phyloP scores from a whole-genome alignment of 768 basidiomycete genomes.

The Asterophora parasitica region DNA sequence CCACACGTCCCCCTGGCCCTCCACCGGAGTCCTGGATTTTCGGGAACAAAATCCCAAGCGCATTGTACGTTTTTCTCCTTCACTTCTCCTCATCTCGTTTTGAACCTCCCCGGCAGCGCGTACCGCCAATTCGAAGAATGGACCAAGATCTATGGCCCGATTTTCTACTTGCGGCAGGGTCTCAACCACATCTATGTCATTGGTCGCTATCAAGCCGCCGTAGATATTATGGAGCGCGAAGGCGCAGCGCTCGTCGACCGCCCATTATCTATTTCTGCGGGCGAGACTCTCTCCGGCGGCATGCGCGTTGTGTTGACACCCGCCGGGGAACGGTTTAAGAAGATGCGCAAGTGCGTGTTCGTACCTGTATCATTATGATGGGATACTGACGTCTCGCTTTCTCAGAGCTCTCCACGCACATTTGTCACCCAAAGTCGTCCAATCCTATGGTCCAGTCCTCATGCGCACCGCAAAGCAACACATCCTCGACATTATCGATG shows the following conservation, averaged over 20 bases:
- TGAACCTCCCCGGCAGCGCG: conserved; percentile 24
- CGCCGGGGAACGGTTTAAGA: conserved; percentile 56
- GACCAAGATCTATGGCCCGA: conserved; percentile 56
- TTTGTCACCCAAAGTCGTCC: conserved; percentile 48
- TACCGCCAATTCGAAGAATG: conserved; percentile 54
- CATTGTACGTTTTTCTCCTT: conserved; percentile 29
- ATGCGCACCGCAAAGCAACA: conserved; percentile 40
- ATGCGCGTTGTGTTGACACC: conserved; percentile 53
- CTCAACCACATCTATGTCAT: conserved; percentile 39
- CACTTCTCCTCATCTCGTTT: neutral
- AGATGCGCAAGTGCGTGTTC: conserved; percentile 46
- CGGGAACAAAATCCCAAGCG: conserved; percentile 35
- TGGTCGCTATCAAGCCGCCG: conserved; percentile 49
- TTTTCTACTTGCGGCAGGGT: conserved; percentile 54
- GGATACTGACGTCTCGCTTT: neutral
- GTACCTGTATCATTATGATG: neutral
- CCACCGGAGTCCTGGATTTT: conserved; percentile 33
- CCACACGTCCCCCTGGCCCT: conserved; percentile 41
- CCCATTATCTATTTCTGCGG: conserved; percentile 51
- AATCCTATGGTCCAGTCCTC: conserved; percentile 45
- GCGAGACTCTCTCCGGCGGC: conserved; percentile 55
- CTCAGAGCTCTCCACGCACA: conserved; percentile 54
- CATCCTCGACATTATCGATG: conserved; percentile 38
- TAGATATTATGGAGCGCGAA: conserved; percentile 65
- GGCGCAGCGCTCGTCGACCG: conserved; percentile 54